These are phyloP conservation scores for Pulicaria dysenterica DNA, from an alignment of 129 eudicot genomes.

Conservation along the genomic window DNA sequence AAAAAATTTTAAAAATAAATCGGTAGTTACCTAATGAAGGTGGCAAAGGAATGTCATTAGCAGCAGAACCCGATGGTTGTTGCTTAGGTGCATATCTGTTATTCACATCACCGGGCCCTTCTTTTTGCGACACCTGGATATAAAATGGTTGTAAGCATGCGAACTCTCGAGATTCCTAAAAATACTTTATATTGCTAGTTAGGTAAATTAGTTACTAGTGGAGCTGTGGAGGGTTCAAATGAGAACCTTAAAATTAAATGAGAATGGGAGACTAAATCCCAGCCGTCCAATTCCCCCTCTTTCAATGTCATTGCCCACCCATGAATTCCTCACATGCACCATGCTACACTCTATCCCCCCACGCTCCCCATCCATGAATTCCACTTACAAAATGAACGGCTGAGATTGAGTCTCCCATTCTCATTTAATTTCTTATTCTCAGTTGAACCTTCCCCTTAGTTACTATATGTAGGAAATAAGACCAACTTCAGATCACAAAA, in stretches of 20 bases:
- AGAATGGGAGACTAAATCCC: no score
- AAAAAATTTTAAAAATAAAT: background rate
- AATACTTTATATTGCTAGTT: background rate
- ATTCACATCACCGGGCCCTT: constrained; percentile 17
- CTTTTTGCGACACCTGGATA: constrained; percentile 41
- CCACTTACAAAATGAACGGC: no score
- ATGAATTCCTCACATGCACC: no score
- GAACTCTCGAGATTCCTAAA: background rate
- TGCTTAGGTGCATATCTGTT: constrained; percentile 13
- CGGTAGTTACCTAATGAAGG: constrained; percentile 51
- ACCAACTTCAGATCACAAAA: background rate
- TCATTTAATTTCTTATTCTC: no score
- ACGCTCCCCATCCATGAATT: no score
- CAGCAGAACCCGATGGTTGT: constrained; percentile 9
- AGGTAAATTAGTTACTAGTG: background rate
- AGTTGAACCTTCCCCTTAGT: no score
- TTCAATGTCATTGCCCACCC: no score
- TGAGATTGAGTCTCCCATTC: no score
- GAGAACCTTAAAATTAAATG: no score
- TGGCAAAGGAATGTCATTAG: constrained; percentile 48
- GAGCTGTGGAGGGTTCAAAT: no score
- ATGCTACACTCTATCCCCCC: no score
- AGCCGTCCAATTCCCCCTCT: no score
- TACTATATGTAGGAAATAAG: background rate
- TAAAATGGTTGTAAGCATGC: constrained; percentile 13